Base-by-base conservation (phyloP, 1,284 basidiomycete species). In the Wolfiporia cocos region DNA sequence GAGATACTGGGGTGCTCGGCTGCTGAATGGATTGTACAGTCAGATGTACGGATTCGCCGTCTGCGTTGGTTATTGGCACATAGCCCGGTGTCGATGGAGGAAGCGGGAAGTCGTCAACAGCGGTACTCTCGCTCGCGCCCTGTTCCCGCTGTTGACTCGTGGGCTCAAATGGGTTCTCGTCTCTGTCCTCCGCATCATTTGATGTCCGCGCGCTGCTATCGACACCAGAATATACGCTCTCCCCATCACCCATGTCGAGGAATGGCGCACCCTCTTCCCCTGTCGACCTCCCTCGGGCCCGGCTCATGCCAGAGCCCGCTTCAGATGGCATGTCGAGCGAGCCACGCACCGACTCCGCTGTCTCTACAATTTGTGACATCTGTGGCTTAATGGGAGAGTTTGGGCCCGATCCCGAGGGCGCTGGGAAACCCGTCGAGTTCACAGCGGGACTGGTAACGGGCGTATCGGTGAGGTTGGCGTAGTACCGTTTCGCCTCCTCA, bases 401-500 rank as follows among this genome's bases (percentile, higher is more conserved):
- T 21, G 39, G 19, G 18, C 41, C 45, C 11, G 41, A 36, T 3
- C 12, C 36, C 5, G 37, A 36, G 7, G 26, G 7, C 14, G 26
- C 7, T 9, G 37, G 28, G 4, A 36, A 37, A 3, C 29, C 36
- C 28, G 48, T 52, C 10, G 65, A 37, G 19, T 45, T 46, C 39
- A 51, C 38, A 11, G 63, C 58, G 3, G 81, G 76, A 52, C 74
- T 81, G n/a, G 73, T 62, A 5, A 66, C 53, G 5, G 82, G 79
- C 5, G 78, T 78, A 37, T 86, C 81, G 19, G 61, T 61, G 72
- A 85, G 78, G 48, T 71, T 76, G 28, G 76, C 70, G 43, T 86
- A 81, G 54, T 84, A 87, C 34, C 73, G 74, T 49, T 68, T 76
- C 14, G 82, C 79, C 58, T 88, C 86, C 44, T 86, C 84, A 1